Evolutionary conservation across 106 monocot genomes (phyloP).

Genomic region (Dendrobium nobile): DNA sequence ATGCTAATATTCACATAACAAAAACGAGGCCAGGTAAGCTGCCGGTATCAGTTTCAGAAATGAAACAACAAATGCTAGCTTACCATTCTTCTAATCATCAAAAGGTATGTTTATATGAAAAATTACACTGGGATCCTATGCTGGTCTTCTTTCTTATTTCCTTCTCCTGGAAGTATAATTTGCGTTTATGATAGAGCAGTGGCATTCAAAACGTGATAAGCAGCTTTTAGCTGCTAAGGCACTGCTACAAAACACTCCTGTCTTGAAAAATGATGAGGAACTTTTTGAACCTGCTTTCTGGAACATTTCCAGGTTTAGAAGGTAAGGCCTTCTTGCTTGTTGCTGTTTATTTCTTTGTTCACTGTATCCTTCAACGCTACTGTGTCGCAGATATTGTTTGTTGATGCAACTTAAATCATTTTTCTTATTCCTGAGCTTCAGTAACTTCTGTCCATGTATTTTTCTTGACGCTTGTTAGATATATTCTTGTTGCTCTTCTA

Average conservation of each 20-base stretch:
- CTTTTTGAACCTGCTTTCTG: conserved; percentile 49
- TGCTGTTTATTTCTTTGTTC: not conserved
- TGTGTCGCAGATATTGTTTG: not conserved
- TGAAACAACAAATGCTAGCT: conserved; percentile 10
- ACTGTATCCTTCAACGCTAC: not conserved
- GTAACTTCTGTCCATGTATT: too few relatives aligned
- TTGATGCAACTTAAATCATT: not conserved
- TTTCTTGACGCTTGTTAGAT: not conserved
- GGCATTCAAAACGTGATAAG: conserved; percentile 36
- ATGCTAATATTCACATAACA: not conserved
- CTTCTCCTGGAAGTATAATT: not conserved
- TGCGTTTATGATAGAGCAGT: conserved; percentile 14
- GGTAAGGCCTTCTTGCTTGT: conserved; percentile 13
- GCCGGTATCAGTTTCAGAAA: conserved; percentile 14
- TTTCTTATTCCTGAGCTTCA: too few relatives aligned
- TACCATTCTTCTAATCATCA: conserved; percentile 16
- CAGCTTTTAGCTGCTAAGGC: conserved; percentile 41
- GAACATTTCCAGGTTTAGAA: conserved; percentile 55
- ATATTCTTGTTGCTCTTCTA: not conserved
- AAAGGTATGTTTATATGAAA: conserved; percentile 10
- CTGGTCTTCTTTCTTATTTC: not conserved
- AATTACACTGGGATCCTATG: not conserved
- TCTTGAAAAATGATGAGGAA: conserved; percentile 21
- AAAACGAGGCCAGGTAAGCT: conserved; percentile 8
- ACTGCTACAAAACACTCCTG: conserved; percentile 35